Conservation (phyloP, 805 yeast species). For the Kuraishia floccosa region DNA sequence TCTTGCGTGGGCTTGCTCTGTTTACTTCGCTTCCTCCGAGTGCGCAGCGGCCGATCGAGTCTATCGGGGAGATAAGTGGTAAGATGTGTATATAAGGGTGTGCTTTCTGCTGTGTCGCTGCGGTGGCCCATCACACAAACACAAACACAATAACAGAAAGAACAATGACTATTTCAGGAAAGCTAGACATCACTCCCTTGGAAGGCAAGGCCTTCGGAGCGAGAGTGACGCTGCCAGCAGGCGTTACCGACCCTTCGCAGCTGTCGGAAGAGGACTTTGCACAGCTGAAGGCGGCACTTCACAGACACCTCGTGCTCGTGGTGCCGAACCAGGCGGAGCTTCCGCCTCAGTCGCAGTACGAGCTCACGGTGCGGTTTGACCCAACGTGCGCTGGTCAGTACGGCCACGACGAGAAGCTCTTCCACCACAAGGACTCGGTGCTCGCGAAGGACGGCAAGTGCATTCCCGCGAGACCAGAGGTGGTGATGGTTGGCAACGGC, state of each 20-base stretch:
- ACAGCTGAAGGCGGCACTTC: slow-evolving; percentile 49
- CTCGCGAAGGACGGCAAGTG: slow-evolving; percentile 72
- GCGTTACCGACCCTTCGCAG: slow-evolving; percentile 63
- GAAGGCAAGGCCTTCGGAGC: slow-evolving; percentile 58
- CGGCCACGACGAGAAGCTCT: slow-evolving; percentile 73
- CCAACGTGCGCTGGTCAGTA: slow-evolving; percentile 59
- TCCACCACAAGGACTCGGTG: slow-evolving; percentile 54
- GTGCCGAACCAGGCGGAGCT: slow-evolving; percentile 63
- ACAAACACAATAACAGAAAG: neutral
- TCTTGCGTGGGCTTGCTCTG: no score
- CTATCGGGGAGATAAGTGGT: no score
- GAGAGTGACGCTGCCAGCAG: slow-evolving; percentile 47
- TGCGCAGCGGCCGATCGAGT: no score
- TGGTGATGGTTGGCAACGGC: slow-evolving; percentile 84
- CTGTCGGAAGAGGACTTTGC: slow-evolving; percentile 58
- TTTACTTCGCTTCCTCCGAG: no score
- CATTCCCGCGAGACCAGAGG: slow-evolving; percentile 79
- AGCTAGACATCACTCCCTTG: slow-evolving; percentile 32
- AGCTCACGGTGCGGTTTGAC: slow-evolving; percentile 68
- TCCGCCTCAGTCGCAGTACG: slow-evolving; percentile 65
- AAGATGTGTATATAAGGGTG: no score
- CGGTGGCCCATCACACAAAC: no score
- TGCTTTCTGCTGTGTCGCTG: no score
- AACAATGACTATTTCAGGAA: slow-evolving; percentile 10
- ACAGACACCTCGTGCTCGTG: slow-evolving; percentile 59